Conservation (phyloP, 805 yeast genomes). For the Barnettozyma botsteinii region DNA sequence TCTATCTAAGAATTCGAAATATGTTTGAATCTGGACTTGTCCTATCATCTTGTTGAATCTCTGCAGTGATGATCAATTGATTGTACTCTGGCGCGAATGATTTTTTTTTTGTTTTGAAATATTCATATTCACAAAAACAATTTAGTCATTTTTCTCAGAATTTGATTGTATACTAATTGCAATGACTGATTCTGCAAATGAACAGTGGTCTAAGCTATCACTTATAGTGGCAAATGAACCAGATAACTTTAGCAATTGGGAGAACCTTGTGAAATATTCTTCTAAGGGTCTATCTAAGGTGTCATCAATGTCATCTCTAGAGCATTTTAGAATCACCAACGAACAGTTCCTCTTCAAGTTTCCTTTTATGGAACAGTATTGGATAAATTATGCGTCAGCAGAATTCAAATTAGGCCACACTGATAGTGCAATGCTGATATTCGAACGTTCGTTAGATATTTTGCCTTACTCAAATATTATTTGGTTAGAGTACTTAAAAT, state of each 20-base stretch:
- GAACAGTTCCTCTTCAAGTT: constrained; percentile 38
- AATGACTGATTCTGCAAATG: constrained; percentile 4
- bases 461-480: constrained; percentile 41
- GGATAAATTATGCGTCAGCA: constrained; percentile 51
- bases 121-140: no score
- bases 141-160: no score
- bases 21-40: no score
- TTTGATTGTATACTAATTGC: no score
- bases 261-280: constrained; percentile 28
- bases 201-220: constrained; percentile 16
- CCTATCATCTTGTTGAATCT: no score
- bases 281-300: constrained; percentile 34
- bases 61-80: no score
- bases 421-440: constrained; percentile 32
- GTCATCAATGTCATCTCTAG: constrained; percentile 27
- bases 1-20: no score
- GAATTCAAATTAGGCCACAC: constrained; percentile 41
- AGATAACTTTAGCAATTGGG: constrained; percentile 34
- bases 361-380: constrained; percentile 48
- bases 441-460: constrained; percentile 32
- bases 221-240: constrained; percentile 27
- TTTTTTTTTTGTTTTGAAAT: no score
- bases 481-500: constrained; percentile 46
- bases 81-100: no score
- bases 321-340: constrained; percentile 35